Percentiles rank a stretch among this genome's conserved stretches.
phyloP scores from a whole-genome alignment of 2,329 filamentous ascomycete genomes.

The Fusarium sp. region DNA sequence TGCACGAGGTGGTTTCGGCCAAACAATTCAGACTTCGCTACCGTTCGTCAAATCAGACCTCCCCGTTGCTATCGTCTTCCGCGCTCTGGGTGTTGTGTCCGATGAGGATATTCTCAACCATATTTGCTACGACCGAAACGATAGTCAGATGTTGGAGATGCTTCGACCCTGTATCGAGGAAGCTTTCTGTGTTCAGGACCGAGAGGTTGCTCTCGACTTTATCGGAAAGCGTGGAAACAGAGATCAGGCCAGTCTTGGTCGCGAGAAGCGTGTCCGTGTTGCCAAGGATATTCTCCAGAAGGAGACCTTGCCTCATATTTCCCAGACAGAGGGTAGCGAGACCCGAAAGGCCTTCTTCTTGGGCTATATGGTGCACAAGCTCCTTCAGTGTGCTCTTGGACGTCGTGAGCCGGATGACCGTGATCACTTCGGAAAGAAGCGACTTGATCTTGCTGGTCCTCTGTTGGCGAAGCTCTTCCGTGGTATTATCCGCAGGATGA shows the following conservation, averaged over 20 bases:
- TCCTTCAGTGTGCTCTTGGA: slow-evolving; percentile 92
- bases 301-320: slow-evolving; percentile 96
- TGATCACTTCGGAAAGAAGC: slow-evolving; percentile 99
- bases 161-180: slow-evolving; percentile 97
- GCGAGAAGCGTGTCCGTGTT: slow-evolving; percentile 90
- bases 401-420: slow-evolving; percentile 95
- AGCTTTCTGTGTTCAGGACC: slow-evolving; percentile 94
- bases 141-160: slow-evolving; percentile 98
- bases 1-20: slow-evolving; percentile 81
- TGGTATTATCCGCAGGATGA: slow-evolving; percentile 89
- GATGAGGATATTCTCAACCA: slow-evolving; percentile 98
- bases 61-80: slow-evolving; percentile 94
- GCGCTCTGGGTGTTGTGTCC: slow-evolving; percentile 93
- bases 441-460: slow-evolving; percentile 93
- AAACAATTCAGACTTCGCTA: slow-evolving; percentile 89
- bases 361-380: slow-evolving; percentile 97
- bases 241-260: slow-evolving; percentile 71
- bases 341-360: slow-evolving; percentile 98
- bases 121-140: slow-evolving; percentile 95
- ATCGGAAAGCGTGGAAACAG: slow-evolving; percentile 90
- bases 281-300: slow-evolving; percentile 96
- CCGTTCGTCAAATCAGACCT: slow-evolving; percentile 96
- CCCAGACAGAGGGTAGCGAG: slow-evolving; percentile 92
- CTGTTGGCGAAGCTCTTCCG: slow-evolving; percentile 97
- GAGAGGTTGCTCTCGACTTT: slow-evolving; percentile 92